phyloP scores from a whole-genome alignment of 495 filamentous ascomycete species.

The Penicillium ochrochloron region DNA sequence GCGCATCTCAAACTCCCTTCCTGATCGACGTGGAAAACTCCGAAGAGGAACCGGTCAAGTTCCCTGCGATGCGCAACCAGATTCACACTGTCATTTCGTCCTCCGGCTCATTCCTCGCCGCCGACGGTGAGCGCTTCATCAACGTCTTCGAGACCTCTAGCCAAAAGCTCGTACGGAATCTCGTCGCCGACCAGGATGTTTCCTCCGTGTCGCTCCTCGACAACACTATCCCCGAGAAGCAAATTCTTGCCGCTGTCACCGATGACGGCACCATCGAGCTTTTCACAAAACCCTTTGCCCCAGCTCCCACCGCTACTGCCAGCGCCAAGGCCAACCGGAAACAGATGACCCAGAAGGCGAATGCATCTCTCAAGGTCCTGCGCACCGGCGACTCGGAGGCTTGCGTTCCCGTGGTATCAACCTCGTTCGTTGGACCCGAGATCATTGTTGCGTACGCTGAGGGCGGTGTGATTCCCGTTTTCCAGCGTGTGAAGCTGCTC shows the following conservation, averaged over 20 bases:
- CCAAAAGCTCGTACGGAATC: slow-evolving; percentile 52
- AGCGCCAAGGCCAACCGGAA: slow-evolving; percentile 53
- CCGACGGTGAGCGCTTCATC: slow-evolving; percentile 60
- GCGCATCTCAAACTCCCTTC: slow-evolving; percentile 60
- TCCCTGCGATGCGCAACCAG: slow-evolving; percentile 58
- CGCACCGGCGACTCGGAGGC: slow-evolving; percentile 50
- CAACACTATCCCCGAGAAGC: slow-evolving; percentile 37
- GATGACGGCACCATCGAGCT: slow-evolving; percentile 60
- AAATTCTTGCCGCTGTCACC: slow-evolving; percentile 56
- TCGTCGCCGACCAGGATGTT: slow-evolving; percentile 59
- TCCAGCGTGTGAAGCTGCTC: slow-evolving; percentile 59
- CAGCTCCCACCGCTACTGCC: slow-evolving; percentile 33
- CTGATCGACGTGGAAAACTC: slow-evolving; percentile 52
- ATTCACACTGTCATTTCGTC: slow-evolving; percentile 57
- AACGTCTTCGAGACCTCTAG: slow-evolving; percentile 55
- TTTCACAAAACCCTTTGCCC: slow-evolving; percentile 59
- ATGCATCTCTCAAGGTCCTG: slow-evolving; percentile 54
- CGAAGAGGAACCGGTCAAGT: slow-evolving; percentile 45
- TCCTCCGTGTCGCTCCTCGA: slow-evolving; percentile 41
- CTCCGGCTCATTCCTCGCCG: slow-evolving; percentile 48
- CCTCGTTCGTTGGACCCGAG: slow-evolving; percentile 53
- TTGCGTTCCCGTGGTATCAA: slow-evolving; percentile 51
- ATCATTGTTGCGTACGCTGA: slow-evolving; percentile 59
- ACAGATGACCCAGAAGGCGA: slow-evolving; percentile 55
- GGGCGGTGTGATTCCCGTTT: slow-evolving; percentile 59